A percentile compares a stretch with the other conserved stretches of the same genome.
These are phyloP conservation scores for Cadophora sp. DNA, from an alignment of 2,329 filamentous ascomycete species.

Conservation along the genomic window DNA sequence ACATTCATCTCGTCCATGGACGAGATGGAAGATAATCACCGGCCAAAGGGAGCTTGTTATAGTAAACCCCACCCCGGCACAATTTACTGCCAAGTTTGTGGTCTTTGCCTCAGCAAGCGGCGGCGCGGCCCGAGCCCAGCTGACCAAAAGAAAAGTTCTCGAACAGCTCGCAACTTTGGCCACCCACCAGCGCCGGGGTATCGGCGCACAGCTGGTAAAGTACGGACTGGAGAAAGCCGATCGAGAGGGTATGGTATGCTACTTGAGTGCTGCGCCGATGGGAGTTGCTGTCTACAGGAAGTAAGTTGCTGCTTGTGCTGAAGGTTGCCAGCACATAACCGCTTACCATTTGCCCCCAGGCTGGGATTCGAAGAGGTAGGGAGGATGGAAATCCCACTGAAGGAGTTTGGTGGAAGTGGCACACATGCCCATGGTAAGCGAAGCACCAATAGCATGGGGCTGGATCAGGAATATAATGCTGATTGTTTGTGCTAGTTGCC, in stretches of 20 bases:
- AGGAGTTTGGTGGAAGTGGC: slow-evolving; percentile 14
- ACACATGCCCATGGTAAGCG: slow-evolving; percentile 23
- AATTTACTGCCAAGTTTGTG: not conserved
- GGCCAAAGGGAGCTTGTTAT: slow-evolving; percentile 11
- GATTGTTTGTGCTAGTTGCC: not conserved
- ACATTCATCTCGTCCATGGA: not conserved
- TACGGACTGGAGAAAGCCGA: slow-evolving; percentile 13
- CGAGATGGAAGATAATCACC: slow-evolving; percentile 15
- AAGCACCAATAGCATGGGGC: not conserved
- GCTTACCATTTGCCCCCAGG: not conserved
- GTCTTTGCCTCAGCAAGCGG: no score
- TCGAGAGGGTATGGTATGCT: slow-evolving; percentile 5
- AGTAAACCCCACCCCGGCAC: not conserved
- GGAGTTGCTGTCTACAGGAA: slow-evolving; percentile 14
- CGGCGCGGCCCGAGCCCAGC: no score
- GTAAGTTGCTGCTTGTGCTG: not conserved
- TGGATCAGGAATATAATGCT: not conserved
- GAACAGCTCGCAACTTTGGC: not conserved
- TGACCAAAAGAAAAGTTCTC: not conserved
- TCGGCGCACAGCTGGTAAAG: slow-evolving; percentile 11
- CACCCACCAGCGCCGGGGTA: slow-evolving; percentile 10
- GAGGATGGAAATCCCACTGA: slow-evolving; percentile 17
- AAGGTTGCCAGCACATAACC: not conserved
- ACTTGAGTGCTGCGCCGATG: slow-evolving; percentile 7
- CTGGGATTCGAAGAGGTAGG: slow-evolving; percentile 20